Conservation (phyloP, 257 asterid genomes). For the Solanum bulbocastanum region DNA sequence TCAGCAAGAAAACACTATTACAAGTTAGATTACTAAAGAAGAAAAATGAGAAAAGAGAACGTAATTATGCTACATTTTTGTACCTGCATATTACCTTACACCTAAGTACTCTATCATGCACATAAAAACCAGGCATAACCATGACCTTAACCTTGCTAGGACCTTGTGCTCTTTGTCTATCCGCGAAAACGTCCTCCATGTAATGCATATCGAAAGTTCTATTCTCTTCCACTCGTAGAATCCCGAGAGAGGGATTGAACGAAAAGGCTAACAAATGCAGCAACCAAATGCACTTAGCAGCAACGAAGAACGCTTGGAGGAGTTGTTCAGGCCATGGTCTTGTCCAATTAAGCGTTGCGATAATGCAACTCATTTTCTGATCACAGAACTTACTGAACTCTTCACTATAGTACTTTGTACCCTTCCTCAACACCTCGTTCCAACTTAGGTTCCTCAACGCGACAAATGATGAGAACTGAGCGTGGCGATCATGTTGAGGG, state of each 20-base stretch:
- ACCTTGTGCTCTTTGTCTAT: conserved; percentile 46
- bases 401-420: conserved; percentile 83
- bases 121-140: conserved; percentile 95
- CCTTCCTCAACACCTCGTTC: conserved; percentile 79
- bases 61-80: conserved; percentile 23
- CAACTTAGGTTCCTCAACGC: conserved; percentile 76
- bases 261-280: conserved; percentile 87
- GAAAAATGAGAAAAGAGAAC: not conserved
- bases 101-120: conserved; percentile 61
- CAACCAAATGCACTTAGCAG: conserved; percentile 93
- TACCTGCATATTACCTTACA: conserved; percentile 86
- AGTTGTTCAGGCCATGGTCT: conserved; percentile 93
- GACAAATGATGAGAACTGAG: conserved; percentile 58
- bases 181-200: conserved; percentile 71
- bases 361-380: conserved; percentile 74
- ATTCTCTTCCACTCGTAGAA: conserved; percentile 63
- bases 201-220: conserved; percentile 40
- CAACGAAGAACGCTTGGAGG: conserved; percentile 79
- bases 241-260: conserved; percentile 40
- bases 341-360: conserved; percentile 53
- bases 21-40: not conserved
- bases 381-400: conserved; percentile 88
- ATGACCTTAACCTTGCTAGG: conserved; percentile 54
- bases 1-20: not conserved
- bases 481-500: conserved; percentile 55